These are phyloP conservation scores for Spencermartinsiella europaea DNA, from an alignment of 805 yeast species.

Conservation along the genomic window DNA sequence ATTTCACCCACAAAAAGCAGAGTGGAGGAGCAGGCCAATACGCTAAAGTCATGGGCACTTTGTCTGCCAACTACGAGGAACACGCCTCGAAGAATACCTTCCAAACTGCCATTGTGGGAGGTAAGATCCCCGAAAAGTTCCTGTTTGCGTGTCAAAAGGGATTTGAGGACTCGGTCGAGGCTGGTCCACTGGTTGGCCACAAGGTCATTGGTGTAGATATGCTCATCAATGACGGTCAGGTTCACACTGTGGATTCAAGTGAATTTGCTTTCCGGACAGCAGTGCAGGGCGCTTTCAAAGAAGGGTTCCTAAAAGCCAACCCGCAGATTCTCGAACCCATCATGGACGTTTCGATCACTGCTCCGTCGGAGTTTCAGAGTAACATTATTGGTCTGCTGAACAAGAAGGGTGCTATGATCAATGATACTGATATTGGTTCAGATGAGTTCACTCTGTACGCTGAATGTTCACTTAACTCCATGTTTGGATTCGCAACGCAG, in stretches of 20 bases:
- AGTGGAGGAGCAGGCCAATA: slow-evolving; percentile 99
- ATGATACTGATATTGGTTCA: slow-evolving; percentile 87
- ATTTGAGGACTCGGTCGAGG: slow-evolving; percentile 88
- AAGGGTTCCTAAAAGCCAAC: slow-evolving; percentile 75
- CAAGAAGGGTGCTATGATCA: slow-evolving; percentile 86
- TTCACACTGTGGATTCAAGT: slow-evolving; percentile 94
- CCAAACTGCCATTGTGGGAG: slow-evolving; percentile 89
- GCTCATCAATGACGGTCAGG: slow-evolving; percentile 95
- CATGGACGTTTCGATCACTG: slow-evolving; percentile 87
- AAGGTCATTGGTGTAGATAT: slow-evolving; percentile 87
- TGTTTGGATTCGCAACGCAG: slow-evolving; percentile 95
- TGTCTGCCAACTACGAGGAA: slow-evolving; percentile 49
- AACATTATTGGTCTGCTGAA: slow-evolving; percentile 84
- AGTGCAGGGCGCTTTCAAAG: slow-evolving; percentile 83
- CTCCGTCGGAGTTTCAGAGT: slow-evolving; percentile 97
- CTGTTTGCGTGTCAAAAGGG: slow-evolving; percentile 92
- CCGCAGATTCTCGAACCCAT: slow-evolving; percentile 95
- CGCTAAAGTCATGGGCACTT: slow-evolving; percentile 88
- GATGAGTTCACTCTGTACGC: slow-evolving; percentile 93
- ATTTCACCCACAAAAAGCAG: slow-evolving; percentile 95
- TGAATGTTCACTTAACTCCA: slow-evolving; percentile 91
- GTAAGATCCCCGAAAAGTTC: slow-evolving; percentile 93
- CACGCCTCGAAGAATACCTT: slow-evolving; percentile 38
- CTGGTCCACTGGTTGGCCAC: slow-evolving; percentile 96
- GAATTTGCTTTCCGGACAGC: slow-evolving; percentile 95